phyloP scores from a whole-genome alignment of 352 stramenopile genomes.

The Phytopythium montanum region DNA sequence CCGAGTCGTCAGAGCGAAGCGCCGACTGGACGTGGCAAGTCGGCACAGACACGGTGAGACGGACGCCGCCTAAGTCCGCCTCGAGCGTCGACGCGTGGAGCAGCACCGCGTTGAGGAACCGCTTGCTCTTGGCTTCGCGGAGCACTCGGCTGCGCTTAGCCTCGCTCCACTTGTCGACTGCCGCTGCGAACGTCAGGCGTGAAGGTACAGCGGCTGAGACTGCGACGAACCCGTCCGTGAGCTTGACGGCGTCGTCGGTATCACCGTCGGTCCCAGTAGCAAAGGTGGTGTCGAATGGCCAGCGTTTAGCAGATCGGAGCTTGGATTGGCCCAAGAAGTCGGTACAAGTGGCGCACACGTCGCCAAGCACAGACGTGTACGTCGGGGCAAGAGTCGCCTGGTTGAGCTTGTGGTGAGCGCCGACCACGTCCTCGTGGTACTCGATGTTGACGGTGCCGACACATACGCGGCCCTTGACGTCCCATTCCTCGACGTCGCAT shows the following conservation, averaged over 20 bases:
- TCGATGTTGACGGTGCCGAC: slow-evolving; percentile 53
- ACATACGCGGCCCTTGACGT: slow-evolving; percentile 60
- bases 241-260: background rate
- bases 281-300: background rate
- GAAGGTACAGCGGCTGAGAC: slow-evolving; percentile 2
- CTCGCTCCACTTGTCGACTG: slow-evolving; percentile 16
- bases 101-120: slow-evolving; percentile 53
- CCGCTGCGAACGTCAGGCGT: background rate
- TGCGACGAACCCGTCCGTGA: slow-evolving; percentile 6
- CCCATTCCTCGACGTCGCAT: slow-evolving; percentile 26
- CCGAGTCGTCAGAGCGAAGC: background rate
- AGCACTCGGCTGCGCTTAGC: slow-evolving; percentile 12
- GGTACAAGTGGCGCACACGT: slow-evolving; percentile 44
- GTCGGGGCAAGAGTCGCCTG: background rate
- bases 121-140: slow-evolving; percentile 29
- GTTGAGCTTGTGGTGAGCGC: background rate
- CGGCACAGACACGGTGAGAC: slow-evolving; percentile 40
- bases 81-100: slow-evolving; percentile 51
- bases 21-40: slow-evolving; percentile 38
- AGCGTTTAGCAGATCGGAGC: background rate
- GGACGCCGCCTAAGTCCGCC: slow-evolving; percentile 35
- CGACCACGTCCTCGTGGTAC: slow-evolving; percentile 36
- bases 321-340: slow-evolving; percentile 22
- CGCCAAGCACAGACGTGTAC: slow-evolving; percentile 40
- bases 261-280: background rate